Percentiles rank a stretch among this genome's conserved stretches.
Evolutionary conservation across 345 rosid species (phyloP).

Genomic region (Litchi chinensis): DNA sequence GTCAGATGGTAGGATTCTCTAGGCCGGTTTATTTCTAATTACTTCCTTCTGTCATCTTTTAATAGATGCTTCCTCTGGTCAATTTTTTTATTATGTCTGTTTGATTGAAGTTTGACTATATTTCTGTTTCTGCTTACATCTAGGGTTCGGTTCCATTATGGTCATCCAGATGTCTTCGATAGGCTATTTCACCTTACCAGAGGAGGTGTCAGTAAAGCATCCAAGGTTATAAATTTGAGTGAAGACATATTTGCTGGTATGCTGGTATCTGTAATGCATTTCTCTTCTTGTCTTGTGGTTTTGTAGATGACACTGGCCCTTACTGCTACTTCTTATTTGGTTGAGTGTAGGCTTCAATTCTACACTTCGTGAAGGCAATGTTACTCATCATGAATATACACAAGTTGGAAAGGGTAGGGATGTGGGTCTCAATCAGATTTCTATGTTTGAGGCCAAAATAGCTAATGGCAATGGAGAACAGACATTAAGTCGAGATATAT

Average conservation of each 20-base stretch:
- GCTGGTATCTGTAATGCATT: conserved; percentile 13
- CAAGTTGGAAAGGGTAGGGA: conserved; percentile 99
- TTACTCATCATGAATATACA: conserved; percentile 98
- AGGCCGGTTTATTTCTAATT: not conserved
- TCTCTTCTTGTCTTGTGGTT: conserved; percentile 13
- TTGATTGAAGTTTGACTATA: not conserved
- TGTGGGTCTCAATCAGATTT: conserved; percentile 99
- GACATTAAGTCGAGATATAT: conserved; percentile 92
- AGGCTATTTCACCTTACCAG: conserved; percentile 97
- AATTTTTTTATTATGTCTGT: conserved; percentile 7
- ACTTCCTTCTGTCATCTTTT: not conserved
- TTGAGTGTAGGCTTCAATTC: conserved; percentile 83
- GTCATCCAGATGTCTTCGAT: conserved; percentile 99
- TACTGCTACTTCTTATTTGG: conserved; percentile 10
- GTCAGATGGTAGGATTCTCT: not conserved
- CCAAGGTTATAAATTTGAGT: conserved; percentile 93
- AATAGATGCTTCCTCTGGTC: not conserved
- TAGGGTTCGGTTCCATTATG: conserved; percentile 99
- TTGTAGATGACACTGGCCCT: conserved; percentile 8
- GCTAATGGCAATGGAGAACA: conserved; percentile 99
- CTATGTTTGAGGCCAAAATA: conserved; percentile 99
- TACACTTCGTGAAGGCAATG: conserved; percentile 99
- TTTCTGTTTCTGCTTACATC: conserved; percentile 6
- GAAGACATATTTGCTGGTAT: conserved; percentile 99
- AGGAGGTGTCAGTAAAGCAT: conserved; percentile 99